phyloP scores from a whole-genome alignment of 1,284 basidiomycete species.

The Peniophora sp. region DNA sequence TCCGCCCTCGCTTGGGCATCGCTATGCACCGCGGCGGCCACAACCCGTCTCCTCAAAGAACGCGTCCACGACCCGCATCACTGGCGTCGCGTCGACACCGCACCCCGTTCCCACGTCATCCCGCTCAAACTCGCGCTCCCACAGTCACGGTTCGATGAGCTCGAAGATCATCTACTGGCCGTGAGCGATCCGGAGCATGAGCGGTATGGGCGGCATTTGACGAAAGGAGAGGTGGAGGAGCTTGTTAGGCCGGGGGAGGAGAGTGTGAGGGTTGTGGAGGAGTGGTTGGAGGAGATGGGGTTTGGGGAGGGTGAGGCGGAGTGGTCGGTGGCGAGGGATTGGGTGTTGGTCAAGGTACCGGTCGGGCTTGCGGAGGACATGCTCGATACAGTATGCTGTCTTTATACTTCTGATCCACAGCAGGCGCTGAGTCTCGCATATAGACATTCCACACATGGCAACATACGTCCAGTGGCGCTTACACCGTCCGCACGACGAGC shows the following conservation, averaged over 20 bases:
- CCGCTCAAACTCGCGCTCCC: slow-evolving; percentile 57
- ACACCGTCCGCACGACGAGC: slow-evolving; percentile 52
- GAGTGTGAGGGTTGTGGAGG: slow-evolving; percentile 45
- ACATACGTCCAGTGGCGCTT: slow-evolving; percentile 43
- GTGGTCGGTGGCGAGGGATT: slow-evolving; percentile 58
- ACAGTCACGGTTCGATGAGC: slow-evolving; percentile 48
- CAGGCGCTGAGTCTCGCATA: not conserved
- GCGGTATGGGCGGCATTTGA: slow-evolving; percentile 58
- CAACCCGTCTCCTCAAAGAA: slow-evolving; percentile 29
- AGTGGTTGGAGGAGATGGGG: slow-evolving; percentile 55
- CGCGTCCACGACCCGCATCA: slow-evolving; percentile 33
- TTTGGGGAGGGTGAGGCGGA: slow-evolving; percentile 36
- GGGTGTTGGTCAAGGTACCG: slow-evolving; percentile 55
- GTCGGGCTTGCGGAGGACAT: slow-evolving; percentile 47
- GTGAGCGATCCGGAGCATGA: slow-evolving; percentile 39
- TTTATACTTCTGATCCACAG: not conserved
- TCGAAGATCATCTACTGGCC: slow-evolving; percentile 59
- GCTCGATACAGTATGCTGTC: slow-evolving; percentile 7
- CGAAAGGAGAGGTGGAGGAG: slow-evolving; percentile 53
- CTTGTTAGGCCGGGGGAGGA: slow-evolving; percentile 52
- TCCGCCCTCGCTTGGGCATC: not conserved
- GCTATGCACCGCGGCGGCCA: not conserved
- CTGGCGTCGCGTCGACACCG: slow-evolving; percentile 37
- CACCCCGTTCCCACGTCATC: slow-evolving; percentile 41
- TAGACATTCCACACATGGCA: slow-evolving; percentile 34